phyloP scores from a whole-genome alignment of 1,139 yeast genomes.

The Sugiyamaella neomexicana region DNA sequence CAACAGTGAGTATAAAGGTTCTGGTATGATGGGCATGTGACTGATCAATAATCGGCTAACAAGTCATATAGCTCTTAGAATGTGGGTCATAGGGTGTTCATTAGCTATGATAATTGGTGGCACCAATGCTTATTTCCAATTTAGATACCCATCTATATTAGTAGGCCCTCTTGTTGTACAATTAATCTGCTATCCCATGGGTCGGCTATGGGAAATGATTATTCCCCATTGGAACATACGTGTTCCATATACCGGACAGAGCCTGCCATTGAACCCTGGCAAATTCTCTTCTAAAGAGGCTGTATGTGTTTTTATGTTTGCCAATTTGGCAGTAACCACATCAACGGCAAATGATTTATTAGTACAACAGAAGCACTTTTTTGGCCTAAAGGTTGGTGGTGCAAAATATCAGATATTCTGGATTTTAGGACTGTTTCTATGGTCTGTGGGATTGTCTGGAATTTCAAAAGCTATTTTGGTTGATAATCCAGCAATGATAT shows the following conservation, averaged over 20 bases:
- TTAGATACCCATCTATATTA: conserved; percentile 52
- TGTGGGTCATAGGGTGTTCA: conserved; percentile 45
- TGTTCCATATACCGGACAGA: conserved; percentile 40
- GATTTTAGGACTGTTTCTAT: conserved; percentile 53
- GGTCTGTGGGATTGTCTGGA: conserved; percentile 62
- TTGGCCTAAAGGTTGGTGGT: conserved; percentile 31
- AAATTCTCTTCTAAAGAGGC: conserved; percentile 71
- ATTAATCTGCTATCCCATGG: conserved; percentile 33
- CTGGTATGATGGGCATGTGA: too few species aligned
- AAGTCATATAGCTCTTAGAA: conserved; percentile 37
- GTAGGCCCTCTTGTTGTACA: conserved; percentile 51
- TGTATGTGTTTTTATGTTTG: conserved; percentile 53
- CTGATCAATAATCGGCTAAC: too few species aligned
- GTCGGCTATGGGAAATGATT: conserved; percentile 26
- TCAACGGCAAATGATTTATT: conserved; percentile 42
- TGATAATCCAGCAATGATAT: conserved; percentile 52
- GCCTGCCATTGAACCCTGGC: conserved; percentile 53
- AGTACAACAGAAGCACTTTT: conserved; percentile 35
- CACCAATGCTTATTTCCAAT: conserved; percentile 53
- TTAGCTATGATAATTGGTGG: conserved; percentile 46
- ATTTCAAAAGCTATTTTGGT: conserved; percentile 45
- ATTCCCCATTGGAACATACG: conserved; percentile 54
- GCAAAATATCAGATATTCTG: conserved; percentile 46
- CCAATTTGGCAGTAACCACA: conserved; percentile 46
- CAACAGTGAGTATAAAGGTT: conserved; percentile 14